Conservation (phyloP, 805 yeast species). For the Nakazawaea holstii region DNA sequence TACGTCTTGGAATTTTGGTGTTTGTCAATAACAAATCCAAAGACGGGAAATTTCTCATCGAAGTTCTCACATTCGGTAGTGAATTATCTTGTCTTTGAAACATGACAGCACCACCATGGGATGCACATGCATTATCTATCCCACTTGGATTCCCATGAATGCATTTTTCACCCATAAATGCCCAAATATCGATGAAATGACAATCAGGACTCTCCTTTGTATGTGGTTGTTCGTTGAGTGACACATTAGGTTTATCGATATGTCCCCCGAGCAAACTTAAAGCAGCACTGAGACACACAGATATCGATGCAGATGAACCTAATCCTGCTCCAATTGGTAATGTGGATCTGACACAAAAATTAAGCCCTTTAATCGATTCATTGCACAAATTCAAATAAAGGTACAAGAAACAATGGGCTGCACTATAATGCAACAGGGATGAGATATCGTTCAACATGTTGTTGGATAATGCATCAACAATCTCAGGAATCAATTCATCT, state of each 20-base stretch:
- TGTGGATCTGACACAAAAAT: conserved; percentile 70
- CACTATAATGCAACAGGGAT: conserved; percentile 60
- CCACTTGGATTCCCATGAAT: conserved; percentile 97
- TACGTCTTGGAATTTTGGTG: conserved; percentile 81
- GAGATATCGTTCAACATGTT: conserved; percentile 38
- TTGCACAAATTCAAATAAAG: conserved; percentile 57
- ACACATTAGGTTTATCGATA: conserved; percentile 32
- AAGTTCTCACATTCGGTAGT: conserved; percentile 56
- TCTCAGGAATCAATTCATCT: conserved; percentile 54
- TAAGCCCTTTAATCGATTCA: conserved; percentile 40
- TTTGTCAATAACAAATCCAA: conserved; percentile 73
- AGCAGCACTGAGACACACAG: conserved; percentile 80
- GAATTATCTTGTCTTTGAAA: conserved; percentile 60
- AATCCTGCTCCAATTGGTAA: conserved; percentile 96
- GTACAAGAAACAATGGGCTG: conserved; percentile 82
- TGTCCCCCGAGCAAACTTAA: conserved; percentile 57
- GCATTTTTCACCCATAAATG: conserved; percentile 90
- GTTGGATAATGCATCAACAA: conserved; percentile 41
- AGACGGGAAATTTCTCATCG: conserved; percentile 70
- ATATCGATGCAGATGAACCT: conserved; percentile 88
- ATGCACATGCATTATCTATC: conserved; percentile 93
- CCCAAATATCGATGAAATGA: conserved; percentile 74
- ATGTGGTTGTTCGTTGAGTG: conserved; percentile 8
- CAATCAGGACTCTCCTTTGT: conserved; percentile 36
- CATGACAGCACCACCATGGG: conserved; percentile 93